Evolutionary conservation across 345 rosid genomes (phyloP).

Genomic region (Clausena lansium): DNA sequence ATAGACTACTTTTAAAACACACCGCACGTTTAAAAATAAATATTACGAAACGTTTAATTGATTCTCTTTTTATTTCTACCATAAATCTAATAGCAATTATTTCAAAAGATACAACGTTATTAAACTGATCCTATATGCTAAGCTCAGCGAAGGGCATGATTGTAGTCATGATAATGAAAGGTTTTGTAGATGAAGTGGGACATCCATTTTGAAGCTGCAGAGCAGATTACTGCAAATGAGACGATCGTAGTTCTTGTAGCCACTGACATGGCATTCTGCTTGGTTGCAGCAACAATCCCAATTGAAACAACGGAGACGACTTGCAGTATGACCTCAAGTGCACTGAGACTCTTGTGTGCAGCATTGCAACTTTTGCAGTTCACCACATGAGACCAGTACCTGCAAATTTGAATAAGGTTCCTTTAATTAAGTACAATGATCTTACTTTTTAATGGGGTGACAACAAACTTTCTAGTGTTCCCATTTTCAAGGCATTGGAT

Average conservation of each 20-base stretch:
- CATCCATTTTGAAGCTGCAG: conserved; percentile 72
- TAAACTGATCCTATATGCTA: not conserved
- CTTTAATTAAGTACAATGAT: not conserved
- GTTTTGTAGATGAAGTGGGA: conserved; percentile 63
- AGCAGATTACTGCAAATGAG: conserved; percentile 45
- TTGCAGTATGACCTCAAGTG: conserved; percentile 58
- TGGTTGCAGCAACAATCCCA: conserved; percentile 54
- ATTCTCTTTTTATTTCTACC: no score
- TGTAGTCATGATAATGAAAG: conserved; percentile 70
- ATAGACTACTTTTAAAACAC: no score
- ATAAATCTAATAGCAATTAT: no score
- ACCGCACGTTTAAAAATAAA: no score
- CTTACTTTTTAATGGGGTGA: not conserved
- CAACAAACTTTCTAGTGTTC: no score
- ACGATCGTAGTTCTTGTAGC: conserved; percentile 41
- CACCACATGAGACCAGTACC: conserved; percentile 84
- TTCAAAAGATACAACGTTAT: no score
- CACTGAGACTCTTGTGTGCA: conserved; percentile 59
- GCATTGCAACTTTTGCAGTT: conserved; percentile 70
- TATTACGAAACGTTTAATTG: no score
- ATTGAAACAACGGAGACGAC: conserved; percentile 48
- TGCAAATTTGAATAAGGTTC: conserved; percentile 13
- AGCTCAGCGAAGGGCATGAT: conserved; percentile 57
- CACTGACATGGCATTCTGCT: conserved; percentile 40
- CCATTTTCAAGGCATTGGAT: not conserved